Conservation (phyloP, 306 rosid genomes). For the Erythrophleum fordii region DNA sequence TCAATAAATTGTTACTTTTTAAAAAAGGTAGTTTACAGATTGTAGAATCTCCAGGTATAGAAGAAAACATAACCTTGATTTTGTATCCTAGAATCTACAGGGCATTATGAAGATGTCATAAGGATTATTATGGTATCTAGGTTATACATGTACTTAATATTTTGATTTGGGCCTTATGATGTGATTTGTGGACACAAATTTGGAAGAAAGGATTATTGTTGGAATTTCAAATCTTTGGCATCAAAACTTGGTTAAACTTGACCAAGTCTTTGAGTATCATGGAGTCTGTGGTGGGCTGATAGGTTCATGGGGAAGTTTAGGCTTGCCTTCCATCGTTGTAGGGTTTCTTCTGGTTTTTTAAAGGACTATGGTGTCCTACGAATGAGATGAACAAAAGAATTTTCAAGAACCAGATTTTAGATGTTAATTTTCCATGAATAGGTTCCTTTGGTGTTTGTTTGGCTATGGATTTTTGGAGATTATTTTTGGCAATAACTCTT, state of each 20-base stretch:
- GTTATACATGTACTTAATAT: not conserved
- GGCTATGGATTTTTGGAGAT: not conserved
- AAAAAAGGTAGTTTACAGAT: too few species aligned
- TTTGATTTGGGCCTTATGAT: not conserved
- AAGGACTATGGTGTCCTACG: not conserved
- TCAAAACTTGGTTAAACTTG: not conserved
- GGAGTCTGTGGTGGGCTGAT: not conserved
- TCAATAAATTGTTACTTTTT: too few species aligned
- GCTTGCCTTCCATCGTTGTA: not conserved
- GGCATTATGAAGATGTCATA: not conserved
- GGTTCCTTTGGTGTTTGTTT: not conserved
- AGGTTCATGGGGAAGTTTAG: not conserved
- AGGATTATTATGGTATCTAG: not conserved
- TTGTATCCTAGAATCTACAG: not conserved
- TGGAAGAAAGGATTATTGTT: not conserved
- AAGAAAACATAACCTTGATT: not conserved
- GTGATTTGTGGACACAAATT: not conserved
- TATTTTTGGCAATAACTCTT: not conserved
- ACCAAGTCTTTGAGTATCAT: not conserved
- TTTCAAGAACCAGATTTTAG: not conserved
- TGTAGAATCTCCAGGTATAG: not conserved
- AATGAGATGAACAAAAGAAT: not conserved
- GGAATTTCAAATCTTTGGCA: not conserved
- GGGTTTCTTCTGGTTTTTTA: not conserved
- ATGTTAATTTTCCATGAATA: not conserved